phyloP scores from a whole-genome alignment of 2,329 filamentous ascomycete genomes.

The Phaeosphaeria sp. region DNA sequence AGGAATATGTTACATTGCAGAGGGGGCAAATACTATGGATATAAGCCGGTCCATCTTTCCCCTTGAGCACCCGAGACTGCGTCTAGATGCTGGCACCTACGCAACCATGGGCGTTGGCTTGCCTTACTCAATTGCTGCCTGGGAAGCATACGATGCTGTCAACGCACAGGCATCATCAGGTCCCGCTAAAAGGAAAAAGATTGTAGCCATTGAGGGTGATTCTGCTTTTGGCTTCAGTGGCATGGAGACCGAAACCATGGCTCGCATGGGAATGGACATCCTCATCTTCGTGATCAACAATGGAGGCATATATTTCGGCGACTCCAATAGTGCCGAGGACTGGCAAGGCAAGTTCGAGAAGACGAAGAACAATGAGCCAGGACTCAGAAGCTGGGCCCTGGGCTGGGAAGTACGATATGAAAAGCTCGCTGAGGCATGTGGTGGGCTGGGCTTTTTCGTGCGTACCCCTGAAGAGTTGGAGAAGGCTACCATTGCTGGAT shows the following conservation, averaged over 20 bases:
- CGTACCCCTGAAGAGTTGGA: conserved; percentile 60
- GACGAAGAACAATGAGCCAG: conserved; percentile 37
- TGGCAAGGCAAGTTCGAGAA: conserved; percentile 53
- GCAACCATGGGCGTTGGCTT: conserved; percentile 67
- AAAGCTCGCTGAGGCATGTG: conserved; percentile 61
- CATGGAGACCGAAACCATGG: conserved; percentile 64
- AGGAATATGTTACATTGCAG: conserved; percentile 62
- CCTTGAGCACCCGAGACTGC: conserved; percentile 60
- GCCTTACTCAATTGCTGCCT: conserved; percentile 63
- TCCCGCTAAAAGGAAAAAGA: conserved; percentile 53
- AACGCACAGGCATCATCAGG: conserved; percentile 43
- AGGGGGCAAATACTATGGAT: conserved; percentile 68
- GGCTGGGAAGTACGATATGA: conserved; percentile 63
- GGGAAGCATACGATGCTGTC: conserved; percentile 61
- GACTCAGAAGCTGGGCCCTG: conserved; percentile 58
- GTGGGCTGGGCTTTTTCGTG: conserved; percentile 60
- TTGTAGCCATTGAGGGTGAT: conserved; percentile 64
- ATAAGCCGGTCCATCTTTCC: conserved; percentile 63
- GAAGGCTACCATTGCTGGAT: conserved; percentile 59
- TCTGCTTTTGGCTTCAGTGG: conserved; percentile 63
- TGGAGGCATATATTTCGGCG: conserved; percentile 51
- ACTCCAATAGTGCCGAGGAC: conserved; percentile 45
- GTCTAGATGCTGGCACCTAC: conserved; percentile 64
- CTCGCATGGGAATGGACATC: conserved; percentile 61
- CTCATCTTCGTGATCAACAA: conserved; percentile 65